Evolutionary conservation across 1,139 yeast species (phyloP).

Genomic region (Candida buenavistaensis): DNA sequence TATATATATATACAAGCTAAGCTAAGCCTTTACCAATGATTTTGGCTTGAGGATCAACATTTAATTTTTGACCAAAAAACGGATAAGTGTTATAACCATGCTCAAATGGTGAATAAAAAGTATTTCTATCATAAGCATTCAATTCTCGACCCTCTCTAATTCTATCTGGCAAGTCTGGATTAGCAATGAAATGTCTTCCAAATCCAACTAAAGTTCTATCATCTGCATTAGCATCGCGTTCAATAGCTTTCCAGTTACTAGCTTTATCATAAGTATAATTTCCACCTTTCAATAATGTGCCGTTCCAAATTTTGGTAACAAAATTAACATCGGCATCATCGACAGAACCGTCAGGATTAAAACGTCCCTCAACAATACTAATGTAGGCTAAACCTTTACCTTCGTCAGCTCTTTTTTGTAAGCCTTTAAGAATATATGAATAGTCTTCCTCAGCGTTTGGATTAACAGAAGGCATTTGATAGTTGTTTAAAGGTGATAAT

Average conservation of each 20-base stretch:
- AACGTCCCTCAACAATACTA: conserved; percentile 50
- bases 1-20: not conserved
- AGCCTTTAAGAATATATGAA: conserved; percentile 34
- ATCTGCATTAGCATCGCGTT: conserved; percentile 27
- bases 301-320: conserved; percentile 47
- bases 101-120: conserved; percentile 22
- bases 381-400: conserved; percentile 49
- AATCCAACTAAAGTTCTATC: conserved; percentile 44
- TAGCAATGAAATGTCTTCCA: conserved; percentile 50
- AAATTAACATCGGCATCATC: conserved; percentile 22
- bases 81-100: conserved; percentile 28
- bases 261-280: conserved; percentile 30
- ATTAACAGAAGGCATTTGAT: conserved; percentile 39
- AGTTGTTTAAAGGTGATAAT: conserved; percentile 56
- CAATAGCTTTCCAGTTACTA: conserved; percentile 16
- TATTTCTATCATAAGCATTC: conserved; percentile 26
- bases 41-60: conserved; percentile 17
- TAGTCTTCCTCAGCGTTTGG: conserved; percentile 31
- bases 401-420: conserved; percentile 39
- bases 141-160: conserved; percentile 42
- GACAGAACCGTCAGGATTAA: conserved; percentile 12
- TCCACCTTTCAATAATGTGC: conserved; percentile 49
- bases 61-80: conserved; percentile 12
- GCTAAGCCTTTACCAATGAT: conserved; percentile 13
- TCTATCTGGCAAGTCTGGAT: conserved; percentile 54